Percentiles rank a stretch among this genome's conserved stretches.
phyloP scores from a whole-genome alignment of 495 filamentous ascomycete species.

The Sphaerosporella brunnea region DNA sequence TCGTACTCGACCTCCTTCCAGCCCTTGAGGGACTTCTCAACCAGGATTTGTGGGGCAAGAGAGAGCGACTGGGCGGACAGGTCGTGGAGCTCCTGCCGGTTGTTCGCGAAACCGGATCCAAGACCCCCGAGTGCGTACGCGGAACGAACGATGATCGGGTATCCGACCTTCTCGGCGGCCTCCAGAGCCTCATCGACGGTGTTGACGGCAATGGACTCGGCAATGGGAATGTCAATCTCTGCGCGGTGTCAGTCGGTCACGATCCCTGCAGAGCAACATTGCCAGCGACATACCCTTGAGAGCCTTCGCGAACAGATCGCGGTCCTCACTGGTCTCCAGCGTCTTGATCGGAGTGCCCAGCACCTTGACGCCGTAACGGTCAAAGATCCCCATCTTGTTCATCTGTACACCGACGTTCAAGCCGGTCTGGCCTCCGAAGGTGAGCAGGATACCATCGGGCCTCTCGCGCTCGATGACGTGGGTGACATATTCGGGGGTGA shows the following conservation, averaged over 20 bases:
- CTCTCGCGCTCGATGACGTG: constrained; percentile 91
- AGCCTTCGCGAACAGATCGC: constrained; percentile 87
- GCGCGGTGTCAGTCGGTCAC: constrained; percentile 25
- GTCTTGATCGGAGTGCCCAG: constrained; percentile 90
- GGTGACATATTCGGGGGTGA: constrained; percentile 87
- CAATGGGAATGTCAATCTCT: constrained; percentile 94
- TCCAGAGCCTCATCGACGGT: constrained; percentile 80
- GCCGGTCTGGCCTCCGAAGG: constrained; percentile 92
- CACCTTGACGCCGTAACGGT: constrained; percentile 84
- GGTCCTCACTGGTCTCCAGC: constrained; percentile 83
- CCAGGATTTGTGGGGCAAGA: constrained; percentile 88
- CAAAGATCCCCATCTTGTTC: constrained; percentile 89
- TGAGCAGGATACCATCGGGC: constrained; percentile 92
- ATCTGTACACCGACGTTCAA: constrained; percentile 94
- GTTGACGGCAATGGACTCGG: constrained; percentile 77
- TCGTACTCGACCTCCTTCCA: constrained; percentile 99
- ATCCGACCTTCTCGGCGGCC: constrained; percentile 71
- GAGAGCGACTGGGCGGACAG: constrained; percentile 83
- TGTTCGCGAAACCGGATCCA: constrained; percentile 90
- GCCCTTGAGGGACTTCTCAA: constrained; percentile 98
- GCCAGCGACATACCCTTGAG: constrained; percentile 32
- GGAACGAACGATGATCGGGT: constrained; percentile 93
- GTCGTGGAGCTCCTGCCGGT: constrained; percentile 80
- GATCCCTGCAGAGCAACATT: neutral
- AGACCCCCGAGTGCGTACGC: constrained; percentile 91